Percentiles rank a stretch among this genome's conserved stretches.
These are phyloP conservation scores for Alternaria gaisen DNA, from an alignment of 2,329 filamentous ascomycete species.

Conservation along the genomic window DNA sequence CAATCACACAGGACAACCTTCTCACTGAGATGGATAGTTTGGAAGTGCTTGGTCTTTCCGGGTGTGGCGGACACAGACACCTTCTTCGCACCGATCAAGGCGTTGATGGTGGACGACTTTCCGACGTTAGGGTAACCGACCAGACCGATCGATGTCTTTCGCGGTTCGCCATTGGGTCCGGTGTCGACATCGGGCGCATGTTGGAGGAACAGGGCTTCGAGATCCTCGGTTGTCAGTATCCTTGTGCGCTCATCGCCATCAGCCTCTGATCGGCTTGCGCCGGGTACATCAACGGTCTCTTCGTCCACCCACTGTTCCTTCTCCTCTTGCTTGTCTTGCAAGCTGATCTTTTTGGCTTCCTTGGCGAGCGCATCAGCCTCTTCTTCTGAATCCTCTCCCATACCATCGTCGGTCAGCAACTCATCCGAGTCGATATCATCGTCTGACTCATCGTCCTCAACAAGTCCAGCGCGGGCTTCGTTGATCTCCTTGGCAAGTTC, in stretches of 20 bases:
- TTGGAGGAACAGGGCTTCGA: slow-evolving; percentile 86
- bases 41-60: slow-evolving; percentile 99
- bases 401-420: slow-evolving; percentile 56
- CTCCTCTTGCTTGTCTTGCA: slow-evolving; percentile 56
- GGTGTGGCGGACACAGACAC: slow-evolving; percentile 97
- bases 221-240: slow-evolving; percentile 90
- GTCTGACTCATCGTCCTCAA: slow-evolving; percentile 53
- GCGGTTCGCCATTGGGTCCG: slow-evolving; percentile 58
- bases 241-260: slow-evolving; percentile 62
- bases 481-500: slow-evolving; percentile 88
- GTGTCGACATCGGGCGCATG: slow-evolving; percentile 70
- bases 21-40: slow-evolving; percentile 93
- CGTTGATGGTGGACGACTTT: slow-evolving; percentile 99
- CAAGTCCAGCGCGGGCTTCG: slow-evolving; percentile 70
- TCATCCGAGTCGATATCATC: slow-evolving; percentile 30
- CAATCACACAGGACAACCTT: slow-evolving; percentile 95
- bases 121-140: slow-evolving; percentile 99
- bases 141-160: slow-evolving; percentile 87
- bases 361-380: slow-evolving; percentile 61
- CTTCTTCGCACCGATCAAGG: slow-evolving; percentile 97
- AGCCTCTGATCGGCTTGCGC: slow-evolving; percentile 46
- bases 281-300: slow-evolving; percentile 49
- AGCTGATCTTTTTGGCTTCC: slow-evolving; percentile 56
- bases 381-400: slow-evolving; percentile 53
- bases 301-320: slow-evolving; percentile 54